A percentile compares a stretch with the other conserved stretches of the same genome.
phyloP scores from a whole-genome alignment of 2,329 filamentous ascomycete species.

The Lecanicillium sp. region DNA sequence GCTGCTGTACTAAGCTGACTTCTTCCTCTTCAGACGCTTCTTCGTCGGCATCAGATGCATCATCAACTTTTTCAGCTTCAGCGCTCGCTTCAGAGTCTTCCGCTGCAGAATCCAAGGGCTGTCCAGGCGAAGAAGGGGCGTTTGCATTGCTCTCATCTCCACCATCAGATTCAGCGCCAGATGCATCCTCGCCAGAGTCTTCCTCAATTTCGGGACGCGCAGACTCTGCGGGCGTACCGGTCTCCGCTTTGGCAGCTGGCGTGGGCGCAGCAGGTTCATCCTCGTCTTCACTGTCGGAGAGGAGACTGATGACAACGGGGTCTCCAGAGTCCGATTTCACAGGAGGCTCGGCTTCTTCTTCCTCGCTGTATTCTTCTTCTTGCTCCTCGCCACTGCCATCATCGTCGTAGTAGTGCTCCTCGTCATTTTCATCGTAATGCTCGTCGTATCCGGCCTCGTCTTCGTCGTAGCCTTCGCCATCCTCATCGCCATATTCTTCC shows the following conservation, averaged over 20 bases:
- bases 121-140: too few relatives aligned
- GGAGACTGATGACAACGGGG: constrained; percentile 32
- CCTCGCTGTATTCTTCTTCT: constrained; percentile 14
- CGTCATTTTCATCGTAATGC: constrained; percentile 19
- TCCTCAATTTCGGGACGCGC: background rate
- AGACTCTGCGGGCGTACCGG: background rate
- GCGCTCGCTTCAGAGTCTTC: background rate
- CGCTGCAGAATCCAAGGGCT: background rate
- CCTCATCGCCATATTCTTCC: constrained; percentile 11
- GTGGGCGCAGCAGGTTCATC: constrained; percentile 19
- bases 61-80: background rate
- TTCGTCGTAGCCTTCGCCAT: constrained; percentile 15
- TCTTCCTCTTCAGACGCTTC: constrained; percentile 9
- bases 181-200: too few relatives aligned
- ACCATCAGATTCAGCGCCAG: background rate
- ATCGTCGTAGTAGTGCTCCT: too few relatives aligned
- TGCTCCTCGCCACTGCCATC: too few relatives aligned
- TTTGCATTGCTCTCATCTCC: background rate
- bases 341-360: constrained; percentile 10
- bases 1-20: background rate
- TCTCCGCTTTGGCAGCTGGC: background rate
- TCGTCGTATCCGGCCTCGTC: background rate
- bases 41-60: background rate
- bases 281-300: constrained; percentile 29
- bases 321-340: constrained; percentile 15